Evolutionary conservation across 176 grass and related monocot genomes (phyloP).

Genomic region (Canna indica): DNA sequence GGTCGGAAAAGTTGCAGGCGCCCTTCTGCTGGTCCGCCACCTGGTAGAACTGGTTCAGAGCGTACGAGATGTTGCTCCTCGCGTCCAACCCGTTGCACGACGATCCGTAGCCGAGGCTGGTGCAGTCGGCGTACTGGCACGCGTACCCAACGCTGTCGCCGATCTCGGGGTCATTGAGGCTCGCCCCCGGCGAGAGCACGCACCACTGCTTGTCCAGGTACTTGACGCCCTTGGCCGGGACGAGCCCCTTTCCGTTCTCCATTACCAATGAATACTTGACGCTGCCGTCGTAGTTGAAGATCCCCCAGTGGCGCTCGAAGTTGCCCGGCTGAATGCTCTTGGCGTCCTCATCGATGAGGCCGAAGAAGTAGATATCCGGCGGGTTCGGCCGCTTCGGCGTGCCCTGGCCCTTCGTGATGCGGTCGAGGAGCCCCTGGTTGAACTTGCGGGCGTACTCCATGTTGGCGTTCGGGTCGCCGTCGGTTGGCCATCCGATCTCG

Average conservation of each 20-base stretch:
- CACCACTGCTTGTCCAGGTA: slow-evolving; percentile 79
- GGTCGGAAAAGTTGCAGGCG: slow-evolving; percentile 48
- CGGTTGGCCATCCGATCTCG: slow-evolving; percentile 96
- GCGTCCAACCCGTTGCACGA: slow-evolving; percentile 48
- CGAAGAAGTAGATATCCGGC: slow-evolving; percentile 89
- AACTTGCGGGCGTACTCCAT: slow-evolving; percentile 30
- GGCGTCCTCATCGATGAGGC: slow-evolving; percentile 73
- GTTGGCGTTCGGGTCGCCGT: slow-evolving; percentile 69
- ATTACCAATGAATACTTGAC: slow-evolving; percentile 54
- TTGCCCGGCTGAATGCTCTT: slow-evolving; percentile 80
- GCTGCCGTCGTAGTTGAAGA: slow-evolving; percentile 90
- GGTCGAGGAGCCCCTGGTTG: slow-evolving; percentile 90
- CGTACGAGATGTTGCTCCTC: slow-evolving; percentile 66
- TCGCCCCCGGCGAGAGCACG: slow-evolving; percentile 44
- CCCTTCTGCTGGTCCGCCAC: slow-evolving; percentile 44
- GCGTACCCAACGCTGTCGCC: slow-evolving; percentile 35
- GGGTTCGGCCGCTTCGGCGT: slow-evolving; percentile 49
- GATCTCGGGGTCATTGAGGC: slow-evolving; percentile 27
- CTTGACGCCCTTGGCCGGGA: slow-evolving; percentile 52
- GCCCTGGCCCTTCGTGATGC: slow-evolving; percentile 49
- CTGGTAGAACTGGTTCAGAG: slow-evolving; percentile 92
- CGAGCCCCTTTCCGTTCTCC: slow-evolving; percentile 24
- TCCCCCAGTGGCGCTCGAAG: slow-evolving; percentile 96
- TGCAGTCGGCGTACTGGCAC: slow-evolving; percentile 76
- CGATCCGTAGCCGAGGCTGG: slow-evolving; percentile 65